Percentiles rank a stretch among this genome's conserved stretches.
phyloP scores from a whole-genome alignment of 352 stramenopile genomes.

The Phytophthora pini region DNA sequence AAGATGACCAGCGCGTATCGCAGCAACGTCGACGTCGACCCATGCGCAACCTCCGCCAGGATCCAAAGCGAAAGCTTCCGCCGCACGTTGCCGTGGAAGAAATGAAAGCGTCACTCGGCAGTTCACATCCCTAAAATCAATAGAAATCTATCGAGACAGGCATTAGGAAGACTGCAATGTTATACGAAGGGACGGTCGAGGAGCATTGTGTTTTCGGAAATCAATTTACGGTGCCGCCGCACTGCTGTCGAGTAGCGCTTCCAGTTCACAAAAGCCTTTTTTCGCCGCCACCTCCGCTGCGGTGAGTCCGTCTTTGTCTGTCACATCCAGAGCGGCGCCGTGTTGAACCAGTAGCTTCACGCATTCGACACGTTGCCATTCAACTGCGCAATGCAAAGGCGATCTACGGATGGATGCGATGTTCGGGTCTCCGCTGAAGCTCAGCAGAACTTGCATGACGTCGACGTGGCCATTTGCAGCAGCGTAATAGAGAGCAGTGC shows the following conservation, averaged over 20 bases:
- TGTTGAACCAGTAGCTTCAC: constrained; percentile 59
- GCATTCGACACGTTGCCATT: constrained; percentile 74
- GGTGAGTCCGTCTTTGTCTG: constrained; percentile 57
- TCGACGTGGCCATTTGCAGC: constrained; percentile 66
- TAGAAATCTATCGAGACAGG: too few relatives aligned
- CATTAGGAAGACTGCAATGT: too few relatives aligned
- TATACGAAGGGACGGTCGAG: too few relatives aligned
- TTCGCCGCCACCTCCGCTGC: constrained; percentile 44
- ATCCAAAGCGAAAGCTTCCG: background rate
- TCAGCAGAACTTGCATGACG: constrained; percentile 61
- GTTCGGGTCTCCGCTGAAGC: constrained; percentile 57
- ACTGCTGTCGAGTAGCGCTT: constrained; percentile 14
- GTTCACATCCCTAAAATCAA: too few relatives aligned
- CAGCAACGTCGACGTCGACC: background rate
- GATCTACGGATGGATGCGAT: constrained; percentile 65
- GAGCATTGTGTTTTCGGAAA: too few relatives aligned
- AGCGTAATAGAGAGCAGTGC: constrained; percentile 79
- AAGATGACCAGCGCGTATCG: constrained; percentile 12
- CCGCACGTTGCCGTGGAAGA: background rate
- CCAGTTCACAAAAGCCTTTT: constrained; percentile 40
- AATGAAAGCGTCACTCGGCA: too few relatives aligned
- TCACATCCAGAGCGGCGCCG: constrained; percentile 32
- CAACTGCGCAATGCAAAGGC: constrained; percentile 76
- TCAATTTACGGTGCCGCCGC: background rate
- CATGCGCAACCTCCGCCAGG: background rate